Evolutionary conservation across 345 rosid species (phyloP).

Genomic region (Camelina neglecta): DNA sequence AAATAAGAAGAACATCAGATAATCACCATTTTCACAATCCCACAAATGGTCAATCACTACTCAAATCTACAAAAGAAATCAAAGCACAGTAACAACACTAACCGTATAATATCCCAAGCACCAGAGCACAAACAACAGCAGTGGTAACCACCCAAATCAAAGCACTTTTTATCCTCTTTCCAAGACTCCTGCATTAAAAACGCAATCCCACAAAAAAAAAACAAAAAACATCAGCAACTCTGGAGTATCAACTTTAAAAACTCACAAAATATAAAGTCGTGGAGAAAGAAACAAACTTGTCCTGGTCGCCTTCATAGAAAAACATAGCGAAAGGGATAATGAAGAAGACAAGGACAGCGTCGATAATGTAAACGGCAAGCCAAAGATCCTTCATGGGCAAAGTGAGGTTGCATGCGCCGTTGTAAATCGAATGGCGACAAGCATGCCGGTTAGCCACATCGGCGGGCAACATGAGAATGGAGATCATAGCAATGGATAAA

Average conservation of each 20-base stretch:
- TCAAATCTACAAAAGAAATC: not conserved
- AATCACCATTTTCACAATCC: not conserved
- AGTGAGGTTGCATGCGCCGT: conserved; percentile 91
- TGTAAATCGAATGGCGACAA: conserved; percentile 84
- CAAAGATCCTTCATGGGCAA: conserved; percentile 98
- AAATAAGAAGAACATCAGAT: conserved; percentile 7
- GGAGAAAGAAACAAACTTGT: conserved; percentile 64
- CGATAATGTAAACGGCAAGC: conserved; percentile 83
- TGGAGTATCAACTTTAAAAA: not conserved
- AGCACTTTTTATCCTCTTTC: conserved; percentile 85
- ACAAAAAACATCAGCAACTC: conserved; percentile 1
- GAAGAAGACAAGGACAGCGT: conserved; percentile 94
- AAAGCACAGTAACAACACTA: conserved; percentile 44
- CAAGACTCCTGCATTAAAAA: conserved; percentile 65
- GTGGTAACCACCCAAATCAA: conserved; percentile 79
- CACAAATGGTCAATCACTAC: conserved; percentile 19
- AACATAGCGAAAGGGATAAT: conserved; percentile 98
- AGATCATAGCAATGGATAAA: conserved; percentile 81
- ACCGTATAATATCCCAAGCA: conserved; percentile 96
- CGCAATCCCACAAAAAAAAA: not conserved
- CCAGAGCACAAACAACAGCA: conserved; percentile 77
- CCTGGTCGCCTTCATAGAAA: conserved; percentile 99
- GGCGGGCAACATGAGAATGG: conserved; percentile 93
- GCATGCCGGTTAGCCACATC: conserved; percentile 98
- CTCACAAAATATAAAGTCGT: conserved; percentile 26